Base-by-base conservation (phyloP, 208 protist species). In the Angomonas ambiguus region DNA sequence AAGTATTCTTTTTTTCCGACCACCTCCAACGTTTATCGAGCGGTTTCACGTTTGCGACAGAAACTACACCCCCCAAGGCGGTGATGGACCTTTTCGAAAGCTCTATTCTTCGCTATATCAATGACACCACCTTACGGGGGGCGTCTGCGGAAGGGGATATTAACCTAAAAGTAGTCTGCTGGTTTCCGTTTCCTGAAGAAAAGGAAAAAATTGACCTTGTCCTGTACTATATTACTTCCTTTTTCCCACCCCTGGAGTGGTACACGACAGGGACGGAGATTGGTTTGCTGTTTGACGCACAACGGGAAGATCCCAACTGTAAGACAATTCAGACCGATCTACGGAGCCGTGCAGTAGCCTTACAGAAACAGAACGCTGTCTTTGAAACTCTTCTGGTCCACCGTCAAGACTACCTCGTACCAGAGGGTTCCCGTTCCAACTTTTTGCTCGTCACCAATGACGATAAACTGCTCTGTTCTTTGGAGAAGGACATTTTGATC, bases 351-450 rank as follows among this genome's bases (percentile, higher is more conserved):
- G 88, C 83, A 1, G 76, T 66, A 51, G 65, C 51, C 5, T 65
- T 82, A 30, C 71, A 83, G 59, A 55, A 67, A 0, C 38, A 32
- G 1, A 66, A 70, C 25, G 55, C 55, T 25, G 69, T 75, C 25
- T 95, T 78, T 32, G 88, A 95, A 62, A 77, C 80, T 25, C 65
- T 95, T 3, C 75, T 95, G 0, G 83, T 92, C 41, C 72, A 80
- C 63, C 67, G 49, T 13, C 69, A 80, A 48, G 45, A 74, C 18
- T 95, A 71, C 65, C 72, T 91, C 13, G 77, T 95, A 1, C 83
- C 88, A 16, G 88, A 95, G 67, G 85, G 88, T 0, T 91, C 88
- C 24, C 85, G 85, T 38, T 92, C 88, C 6, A 95, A 92, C 68
- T 94, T 88, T 66, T 62, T 94, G 31, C 35, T 94, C 22, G 51